Base-by-base conservation (phyloP, 2,329 filamentous ascomycete species). In the Akanthomyces uredinophilus region DNA sequence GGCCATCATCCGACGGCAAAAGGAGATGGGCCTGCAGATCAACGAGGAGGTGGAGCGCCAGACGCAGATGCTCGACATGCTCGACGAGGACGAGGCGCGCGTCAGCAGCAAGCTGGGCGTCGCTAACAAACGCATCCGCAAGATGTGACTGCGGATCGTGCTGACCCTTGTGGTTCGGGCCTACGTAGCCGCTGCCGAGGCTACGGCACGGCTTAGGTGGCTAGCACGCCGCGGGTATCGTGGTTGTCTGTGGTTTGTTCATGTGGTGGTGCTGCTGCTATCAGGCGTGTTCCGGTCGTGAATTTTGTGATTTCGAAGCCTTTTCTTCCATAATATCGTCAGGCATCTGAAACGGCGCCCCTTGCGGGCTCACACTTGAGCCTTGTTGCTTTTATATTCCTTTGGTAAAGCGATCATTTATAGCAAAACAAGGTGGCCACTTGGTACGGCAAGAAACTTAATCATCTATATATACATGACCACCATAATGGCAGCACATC, bases 1-100 rank as follows among this genome's bases (percentile, higher is more conserved):
- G 1, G 85, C 84, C 66, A 87, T 91, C 53, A 87, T 94, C 52
- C 78, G 86, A 53, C 78, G 88, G 63, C 88, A 94, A 77, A 87
- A 84, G 70, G 87, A 92, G 74, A 90, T 94, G 83, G 90, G 90
- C 0, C 78, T 91, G 52, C 82, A 86, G 62, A 93, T 95, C 69
- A 83, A 90, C 65, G 83, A 87, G 55, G 91, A 94, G 77, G 81
- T 93, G 61, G 83, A 86, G 59, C 75, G 84, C 66, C 90, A 94
- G 77, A 89, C 86, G 60, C 82, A 85, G 72, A 84, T 92, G 83
- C 78, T 95, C 35, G 82, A 85, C 14, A 74, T 85, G 66, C 71
- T 92, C 64, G 87, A 88, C 65, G 79, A 86, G 61, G 88, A 92
- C 73, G 82, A 83, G 3, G 85, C 87, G 64, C 78, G 87, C 6